These are phyloP conservation scores for Jimgerdemannia lactiflua DNA, from an alignment of 192 early-diverging fungal species.

Conservation along the genomic window DNA sequence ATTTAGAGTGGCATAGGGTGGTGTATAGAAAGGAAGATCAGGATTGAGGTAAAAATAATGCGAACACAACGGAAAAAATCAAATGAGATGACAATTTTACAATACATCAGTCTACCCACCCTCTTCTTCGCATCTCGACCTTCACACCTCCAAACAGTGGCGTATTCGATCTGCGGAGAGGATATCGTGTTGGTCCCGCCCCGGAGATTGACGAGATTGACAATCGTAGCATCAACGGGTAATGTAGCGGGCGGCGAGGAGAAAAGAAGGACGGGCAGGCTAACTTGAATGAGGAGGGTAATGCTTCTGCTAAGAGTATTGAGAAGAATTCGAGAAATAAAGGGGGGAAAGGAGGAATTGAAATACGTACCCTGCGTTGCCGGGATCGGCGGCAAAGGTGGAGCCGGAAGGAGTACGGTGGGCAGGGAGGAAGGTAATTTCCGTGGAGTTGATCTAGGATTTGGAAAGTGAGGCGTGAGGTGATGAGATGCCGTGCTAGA, in stretches of 20 bases:
- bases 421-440: slow-evolving; percentile 1
- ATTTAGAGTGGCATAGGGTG: not conserved
- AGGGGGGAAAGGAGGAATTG: not conserved
- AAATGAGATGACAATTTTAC: not conserved
- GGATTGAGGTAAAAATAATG: too few species aligned
- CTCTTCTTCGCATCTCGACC: not conserved
- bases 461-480: not conserved
- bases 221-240: not conserved
- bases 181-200: slow-evolving; percentile 29
- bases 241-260: slow-evolving; percentile 6
- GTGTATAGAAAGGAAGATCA: too few species aligned
- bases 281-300: slow-evolving; percentile 31
- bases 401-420: not conserved
- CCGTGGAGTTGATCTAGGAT: slow-evolving; percentile 7
- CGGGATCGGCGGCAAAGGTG: slow-evolving; percentile 24
- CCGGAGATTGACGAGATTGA: slow-evolving; percentile 20
- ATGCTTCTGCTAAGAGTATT: slow-evolving; percentile 14
- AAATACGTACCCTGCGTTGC: slow-evolving; percentile 19
- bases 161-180: slow-evolving; percentile 21
- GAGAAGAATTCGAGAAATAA: not conserved
- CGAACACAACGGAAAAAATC: too few species aligned
- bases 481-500: not conserved
- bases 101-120: not conserved
- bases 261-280: slow-evolving; percentile 34
- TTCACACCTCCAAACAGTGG: not conserved